Evolutionary conservation across 2,329 filamentous ascomycete genomes (phyloP).

Genomic region (Colletotrichum coccodes): DNA sequence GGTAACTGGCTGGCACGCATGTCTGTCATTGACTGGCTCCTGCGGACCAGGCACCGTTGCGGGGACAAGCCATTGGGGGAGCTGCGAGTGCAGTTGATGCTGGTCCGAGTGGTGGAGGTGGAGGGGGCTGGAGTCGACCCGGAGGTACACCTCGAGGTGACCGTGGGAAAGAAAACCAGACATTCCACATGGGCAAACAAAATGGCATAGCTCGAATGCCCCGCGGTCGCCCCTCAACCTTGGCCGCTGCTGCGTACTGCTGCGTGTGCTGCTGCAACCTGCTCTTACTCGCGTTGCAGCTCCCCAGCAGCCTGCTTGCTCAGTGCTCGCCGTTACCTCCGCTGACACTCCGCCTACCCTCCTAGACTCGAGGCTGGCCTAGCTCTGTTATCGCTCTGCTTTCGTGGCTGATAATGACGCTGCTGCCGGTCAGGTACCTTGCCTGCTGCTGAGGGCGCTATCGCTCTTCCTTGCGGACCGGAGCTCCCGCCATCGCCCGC

Average conservation of each 20-base stretch:
- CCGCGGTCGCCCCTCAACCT: constrained; percentile 31
- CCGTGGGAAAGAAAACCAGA: background rate
- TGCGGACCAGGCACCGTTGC: too few species aligned
- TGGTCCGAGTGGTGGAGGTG: background rate
- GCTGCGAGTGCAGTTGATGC: background rate
- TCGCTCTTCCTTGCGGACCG: constrained; percentile 13
- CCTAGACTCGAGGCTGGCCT: background rate
- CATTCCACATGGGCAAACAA: constrained; percentile 30
- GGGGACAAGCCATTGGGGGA: background rate
- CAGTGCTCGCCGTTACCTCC: background rate
- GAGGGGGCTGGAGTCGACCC: background rate
- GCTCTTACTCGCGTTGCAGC: background rate
- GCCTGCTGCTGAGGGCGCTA: background rate
- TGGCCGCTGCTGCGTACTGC: background rate
- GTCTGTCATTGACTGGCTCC: too few species aligned
- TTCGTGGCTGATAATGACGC: background rate
- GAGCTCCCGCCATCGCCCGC: constrained; percentile 13
- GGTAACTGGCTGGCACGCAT: background rate
- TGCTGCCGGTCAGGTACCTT: background rate
- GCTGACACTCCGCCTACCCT: constrained; percentile 17
- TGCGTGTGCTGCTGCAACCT: background rate
- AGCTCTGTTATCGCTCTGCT: constrained; percentile 3
- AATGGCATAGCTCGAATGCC: constrained; percentile 30
- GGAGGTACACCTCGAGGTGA: background rate
- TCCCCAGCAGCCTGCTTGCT: background rate